Evolutionary conservation across 2,329 filamentous ascomycete genomes (phyloP), one percentile per base, ranked within the genome.

Genomic region (Fusarium coffeatum): DNA sequence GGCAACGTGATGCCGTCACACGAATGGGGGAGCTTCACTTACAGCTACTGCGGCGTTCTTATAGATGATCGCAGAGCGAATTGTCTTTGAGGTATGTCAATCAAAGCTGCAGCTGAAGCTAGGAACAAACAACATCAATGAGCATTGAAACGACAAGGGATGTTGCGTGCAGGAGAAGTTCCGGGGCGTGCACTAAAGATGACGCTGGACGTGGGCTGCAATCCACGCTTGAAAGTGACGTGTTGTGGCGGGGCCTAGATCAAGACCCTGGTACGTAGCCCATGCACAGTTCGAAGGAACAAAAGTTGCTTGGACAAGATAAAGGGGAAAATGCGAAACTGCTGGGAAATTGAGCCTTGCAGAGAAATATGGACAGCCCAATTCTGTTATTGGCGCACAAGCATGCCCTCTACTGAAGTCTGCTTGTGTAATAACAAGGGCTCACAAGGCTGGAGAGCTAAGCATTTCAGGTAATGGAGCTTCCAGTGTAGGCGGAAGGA

Each of bases 221-320:
- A 74, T 72, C 64, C 64, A 71, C 72, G 71, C 66, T 71, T 72
- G 72, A 67, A 71, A 74, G 68, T 72, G 69, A 71, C 66, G 72
- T 74, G 72, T 72, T 74, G 70, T 74, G 72, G 72, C 72, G 68
- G 72, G 72, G 64, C 66, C 69, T 42, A 68, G 62, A 71, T 69
- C 59, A 71, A 63, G 61, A 72, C 53, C 69, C 51, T 61, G 66
- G 63, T 50, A 59, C 51, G 51, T 50, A 64, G 56, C 48, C 53
- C 50, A 64, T 59, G 61, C 67, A 56, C 57, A 72, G 34, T 30
- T 58, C 53, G 60, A 59, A 65, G 58, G 54, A 51, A 60, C 41
- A 51, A 55, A 51, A 56, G 48, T 43, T 57, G 50, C 50, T 40
- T 42, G 34, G 27, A 41, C 42, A 55, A 23, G 53, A 37, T 56